These are phyloP conservation scores for Termitomyces sp. DNA, from an alignment of 768 basidiomycete species.

Conservation along the genomic window DNA sequence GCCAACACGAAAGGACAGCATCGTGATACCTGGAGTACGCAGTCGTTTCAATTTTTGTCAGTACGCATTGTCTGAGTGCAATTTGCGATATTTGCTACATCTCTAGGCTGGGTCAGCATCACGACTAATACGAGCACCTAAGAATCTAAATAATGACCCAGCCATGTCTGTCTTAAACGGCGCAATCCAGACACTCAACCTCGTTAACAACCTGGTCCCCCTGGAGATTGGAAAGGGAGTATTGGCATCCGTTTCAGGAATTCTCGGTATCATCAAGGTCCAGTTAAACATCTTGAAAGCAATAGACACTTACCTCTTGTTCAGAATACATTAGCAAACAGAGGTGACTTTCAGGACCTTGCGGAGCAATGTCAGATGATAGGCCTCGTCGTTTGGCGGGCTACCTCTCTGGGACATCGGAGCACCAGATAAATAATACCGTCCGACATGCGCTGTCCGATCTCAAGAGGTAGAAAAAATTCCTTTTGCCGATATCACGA, in stretches of 20 bases:
- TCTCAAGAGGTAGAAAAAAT: not conserved
- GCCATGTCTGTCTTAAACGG: conserved; percentile 6
- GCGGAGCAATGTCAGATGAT: conserved; percentile 13
- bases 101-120: not conserved
- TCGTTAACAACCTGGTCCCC: conserved; percentile 6
- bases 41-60: not conserved
- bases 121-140: not conserved
- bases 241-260: conserved; percentile 4
- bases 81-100: not conserved
- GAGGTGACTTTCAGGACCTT: conserved; percentile 8
- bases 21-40: not conserved
- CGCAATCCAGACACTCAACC: conserved; percentile 3
- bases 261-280: conserved; percentile 11
- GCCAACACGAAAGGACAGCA: not conserved
- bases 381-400: conserved; percentile 10
- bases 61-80: not conserved
- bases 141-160: not conserved
- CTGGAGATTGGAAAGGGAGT: conserved; percentile 4
- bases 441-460: conserved; percentile 4
- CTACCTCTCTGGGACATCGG: conserved; percentile 1
- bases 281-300: not conserved
- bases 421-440: conserved; percentile 1
- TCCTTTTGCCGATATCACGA: not conserved
- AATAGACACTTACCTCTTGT: not conserved
- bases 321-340: conserved; percentile 2